Conservation (phyloP, 2,329 filamentous ascomycete species). For the Aspergillus versicolor region DNA sequence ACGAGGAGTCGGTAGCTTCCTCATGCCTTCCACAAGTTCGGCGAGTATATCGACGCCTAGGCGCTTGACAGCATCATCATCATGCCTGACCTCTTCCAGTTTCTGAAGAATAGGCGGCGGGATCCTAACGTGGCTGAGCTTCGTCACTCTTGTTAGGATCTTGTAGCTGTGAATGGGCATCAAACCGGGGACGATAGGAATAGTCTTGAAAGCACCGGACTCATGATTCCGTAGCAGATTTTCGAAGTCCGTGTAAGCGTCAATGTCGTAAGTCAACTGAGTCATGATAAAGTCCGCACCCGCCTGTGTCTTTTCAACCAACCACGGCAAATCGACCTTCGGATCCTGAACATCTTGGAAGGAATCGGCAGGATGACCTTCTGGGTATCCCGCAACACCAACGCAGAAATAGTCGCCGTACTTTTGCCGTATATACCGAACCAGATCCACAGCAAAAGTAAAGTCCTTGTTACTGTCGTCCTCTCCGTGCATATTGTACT, state of each 20-base stretch:
- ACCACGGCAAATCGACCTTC: constrained; percentile 71
- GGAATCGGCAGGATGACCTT: constrained; percentile 89
- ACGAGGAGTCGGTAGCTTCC: constrained; percentile 58
- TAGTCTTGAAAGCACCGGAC: constrained; percentile 78
- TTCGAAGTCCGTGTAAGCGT: constrained; percentile 81
- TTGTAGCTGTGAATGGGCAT: constrained; percentile 99
- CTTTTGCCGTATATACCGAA: constrained; percentile 79
- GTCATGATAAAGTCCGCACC: constrained; percentile 99
- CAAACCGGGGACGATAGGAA: constrained; percentile 88
- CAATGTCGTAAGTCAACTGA: constrained; percentile 90
- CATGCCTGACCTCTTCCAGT: constrained; percentile 47
- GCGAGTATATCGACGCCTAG: constrained; percentile 64
- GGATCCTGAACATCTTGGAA: constrained; percentile 75
- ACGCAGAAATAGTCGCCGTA: constrained; percentile 96
- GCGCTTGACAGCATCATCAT: constrained; percentile 50
- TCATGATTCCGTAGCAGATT: constrained; percentile 72
- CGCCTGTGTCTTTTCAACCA: constrained; percentile 86
- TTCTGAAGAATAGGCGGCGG: constrained; percentile 69
- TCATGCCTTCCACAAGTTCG: constrained; percentile 79
- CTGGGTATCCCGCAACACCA: constrained; percentile 90
- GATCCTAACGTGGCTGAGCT: constrained; percentile 85
- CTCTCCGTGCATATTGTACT: constrained; percentile 70
- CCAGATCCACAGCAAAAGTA: constrained; percentile 82
- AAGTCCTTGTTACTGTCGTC: constrained; percentile 73
- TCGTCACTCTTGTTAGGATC: constrained; percentile 89